phyloP scores from a whole-genome alignment of 805 yeast genomes.

The Saccharomycopsis fermentans region DNA sequence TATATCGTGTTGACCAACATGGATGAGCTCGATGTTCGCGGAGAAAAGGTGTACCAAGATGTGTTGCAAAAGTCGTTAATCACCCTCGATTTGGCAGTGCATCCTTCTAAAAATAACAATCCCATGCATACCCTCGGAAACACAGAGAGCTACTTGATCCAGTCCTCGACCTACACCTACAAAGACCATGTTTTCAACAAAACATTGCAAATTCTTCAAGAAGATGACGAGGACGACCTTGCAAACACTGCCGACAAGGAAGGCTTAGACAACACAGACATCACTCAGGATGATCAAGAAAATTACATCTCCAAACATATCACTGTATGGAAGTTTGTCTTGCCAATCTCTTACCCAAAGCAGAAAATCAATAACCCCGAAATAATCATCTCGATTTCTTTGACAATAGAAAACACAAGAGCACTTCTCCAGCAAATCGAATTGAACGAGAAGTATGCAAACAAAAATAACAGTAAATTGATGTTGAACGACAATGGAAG shows the following conservation, averaged over 20 bases:
- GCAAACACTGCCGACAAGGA: neutral
- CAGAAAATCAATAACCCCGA: constrained; percentile 17
- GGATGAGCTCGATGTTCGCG: constrained; percentile 4
- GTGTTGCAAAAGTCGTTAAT: constrained; percentile 12
- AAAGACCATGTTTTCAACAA: constrained; percentile 15
- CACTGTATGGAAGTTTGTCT: constrained; percentile 18
- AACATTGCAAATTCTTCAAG: neutral
- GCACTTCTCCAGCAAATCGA: constrained; percentile 6
- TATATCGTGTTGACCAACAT: constrained; percentile 14
- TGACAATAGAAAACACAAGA: constrained; percentile 11
- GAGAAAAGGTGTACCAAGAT: constrained; percentile 8
- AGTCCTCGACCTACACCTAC: constrained; percentile 10
- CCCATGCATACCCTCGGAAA: neutral
- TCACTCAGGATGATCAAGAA: neutral
- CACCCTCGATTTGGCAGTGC: constrained; percentile 18
- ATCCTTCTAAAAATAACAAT: constrained; percentile 14
- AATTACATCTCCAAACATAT: neutral
- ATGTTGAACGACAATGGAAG: constrained; percentile 15
- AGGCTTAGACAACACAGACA: neutral
- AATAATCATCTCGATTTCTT: constrained; percentile 14
- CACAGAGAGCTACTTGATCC: constrained; percentile 3
- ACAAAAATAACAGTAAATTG: constrained; percentile 2
- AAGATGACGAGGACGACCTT: constrained; percentile 2
- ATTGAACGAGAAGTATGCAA: constrained; percentile 4
- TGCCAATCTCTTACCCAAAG: constrained; percentile 19